phyloP scores from a whole-genome alignment of 1,139 yeast genomes.

The Magnusiomyces clavatus region DNA sequence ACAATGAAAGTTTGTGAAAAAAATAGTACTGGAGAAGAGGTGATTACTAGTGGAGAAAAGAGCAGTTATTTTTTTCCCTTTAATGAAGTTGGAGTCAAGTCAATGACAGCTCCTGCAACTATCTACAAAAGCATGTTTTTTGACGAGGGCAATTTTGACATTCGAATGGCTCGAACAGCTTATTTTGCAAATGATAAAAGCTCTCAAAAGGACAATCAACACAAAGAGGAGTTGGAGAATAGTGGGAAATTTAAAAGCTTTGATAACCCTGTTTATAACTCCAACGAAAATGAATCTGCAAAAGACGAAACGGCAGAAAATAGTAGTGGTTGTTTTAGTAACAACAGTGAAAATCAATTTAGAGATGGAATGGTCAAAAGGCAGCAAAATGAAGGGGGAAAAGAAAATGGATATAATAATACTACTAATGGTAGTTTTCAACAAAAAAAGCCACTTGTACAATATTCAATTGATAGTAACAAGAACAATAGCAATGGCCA shows the following conservation, averaged over 20 bases:
- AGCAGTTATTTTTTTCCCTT: constrained; percentile 2
- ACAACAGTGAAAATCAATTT: neutral
- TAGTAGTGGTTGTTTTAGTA: neutral
- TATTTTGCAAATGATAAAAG: neutral
- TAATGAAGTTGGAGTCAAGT: neutral
- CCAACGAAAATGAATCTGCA: neutral
- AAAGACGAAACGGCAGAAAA: neutral
- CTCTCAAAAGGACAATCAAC: neutral
- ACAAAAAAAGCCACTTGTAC: neutral
- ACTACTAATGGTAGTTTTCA: too few relatives aligned
- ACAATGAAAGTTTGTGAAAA: neutral
- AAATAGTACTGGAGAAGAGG: neutral
- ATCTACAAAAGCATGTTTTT: neutral
- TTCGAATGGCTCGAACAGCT: neutral
- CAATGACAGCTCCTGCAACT: neutral
- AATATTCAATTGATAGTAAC: neutral
- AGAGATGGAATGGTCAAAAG: neutral
- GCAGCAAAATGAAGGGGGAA: neutral
- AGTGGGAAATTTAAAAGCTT: too few relatives aligned
- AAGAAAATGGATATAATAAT: neutral
- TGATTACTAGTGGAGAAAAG: constrained; percentile 1
- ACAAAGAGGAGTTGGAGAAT: neutral
- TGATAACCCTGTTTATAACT: neutral
- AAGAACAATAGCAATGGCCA: neutral
- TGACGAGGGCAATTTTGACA: neutral